Conservation (phyloP, 2,329 filamentous ascomycete genomes). For the Aureobasidium sp. region DNA sequence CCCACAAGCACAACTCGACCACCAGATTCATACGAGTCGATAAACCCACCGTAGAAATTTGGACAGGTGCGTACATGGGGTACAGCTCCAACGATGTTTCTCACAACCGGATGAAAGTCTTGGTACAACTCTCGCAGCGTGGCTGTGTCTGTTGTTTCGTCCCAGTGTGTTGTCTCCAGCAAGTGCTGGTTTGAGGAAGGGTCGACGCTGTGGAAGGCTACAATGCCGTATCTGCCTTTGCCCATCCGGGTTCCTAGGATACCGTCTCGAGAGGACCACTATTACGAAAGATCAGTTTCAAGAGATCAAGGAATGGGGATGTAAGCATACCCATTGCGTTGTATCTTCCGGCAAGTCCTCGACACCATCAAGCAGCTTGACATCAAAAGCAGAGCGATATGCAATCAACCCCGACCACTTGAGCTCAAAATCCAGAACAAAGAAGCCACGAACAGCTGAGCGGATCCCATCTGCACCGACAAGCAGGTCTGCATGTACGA, state of each 20-base stretch:
- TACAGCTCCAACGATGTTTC: constrained; percentile 27
- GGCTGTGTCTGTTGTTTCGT: constrained; percentile 18
- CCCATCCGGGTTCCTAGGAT: constrained; percentile 29
- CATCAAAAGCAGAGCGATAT: constrained; percentile 32
- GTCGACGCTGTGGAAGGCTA: constrained; percentile 19
- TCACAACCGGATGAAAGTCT: constrained; percentile 25
- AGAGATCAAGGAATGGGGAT: too few relatives aligned
- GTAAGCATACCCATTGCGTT: constrained; percentile 25
- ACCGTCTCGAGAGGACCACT: neutral
- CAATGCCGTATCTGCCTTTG: constrained; percentile 27
- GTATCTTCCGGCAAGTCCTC: constrained; percentile 31
- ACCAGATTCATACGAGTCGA: constrained; percentile 28
- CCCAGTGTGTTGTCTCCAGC: neutral
- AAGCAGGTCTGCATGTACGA: constrained; percentile 26
- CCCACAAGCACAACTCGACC: constrained; percentile 30
- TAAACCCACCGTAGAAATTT: constrained; percentile 28
- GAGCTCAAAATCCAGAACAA: constrained; percentile 26
- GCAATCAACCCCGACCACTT: constrained; percentile 35
- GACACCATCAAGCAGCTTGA: constrained; percentile 28
- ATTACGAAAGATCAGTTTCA: neutral
- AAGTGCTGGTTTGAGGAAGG: neutral
- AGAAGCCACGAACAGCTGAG: constrained; percentile 27
- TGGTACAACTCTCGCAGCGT: neutral
- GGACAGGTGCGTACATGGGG: constrained; percentile 31
- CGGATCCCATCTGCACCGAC: constrained; percentile 34